Evolutionary conservation across 768 basidiomycete species (phyloP).

Genomic region (Chalciporus sphaerocephalus): DNA sequence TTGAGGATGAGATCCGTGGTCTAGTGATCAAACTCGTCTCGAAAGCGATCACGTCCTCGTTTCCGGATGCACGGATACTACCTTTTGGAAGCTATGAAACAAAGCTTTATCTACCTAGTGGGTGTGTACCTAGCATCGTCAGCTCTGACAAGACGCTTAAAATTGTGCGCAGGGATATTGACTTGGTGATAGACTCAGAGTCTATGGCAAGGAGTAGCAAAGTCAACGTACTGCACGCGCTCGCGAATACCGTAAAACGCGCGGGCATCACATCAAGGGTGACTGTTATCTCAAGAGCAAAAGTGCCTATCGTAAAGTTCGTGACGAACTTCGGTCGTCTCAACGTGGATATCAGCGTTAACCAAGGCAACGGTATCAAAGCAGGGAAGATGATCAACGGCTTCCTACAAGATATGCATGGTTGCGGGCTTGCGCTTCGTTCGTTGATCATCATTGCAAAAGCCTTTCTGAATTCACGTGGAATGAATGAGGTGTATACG

Average conservation of each 20-base stretch:
- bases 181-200: constrained; percentile 82
- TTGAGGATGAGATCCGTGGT: constrained; percentile 82
- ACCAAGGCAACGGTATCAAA: constrained; percentile 79
- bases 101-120: constrained; percentile 86
- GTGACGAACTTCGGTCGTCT: constrained; percentile 75
- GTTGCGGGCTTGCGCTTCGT: constrained; percentile 63
- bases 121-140: constrained; percentile 48
- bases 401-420: constrained; percentile 62
- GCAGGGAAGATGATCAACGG: constrained; percentile 77
- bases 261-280: constrained; percentile 74
- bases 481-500: constrained; percentile 97
- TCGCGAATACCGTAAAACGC: constrained; percentile 75
- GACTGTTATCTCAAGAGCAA: constrained; percentile 87
- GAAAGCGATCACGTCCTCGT: constrained; percentile 55
- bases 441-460: constrained; percentile 86
- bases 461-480: constrained; percentile 80
- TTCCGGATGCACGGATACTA: constrained; percentile 74
- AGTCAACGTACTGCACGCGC: constrained; percentile 63
- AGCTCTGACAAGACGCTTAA: constrained; percentile 10
- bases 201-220: constrained; percentile 70
- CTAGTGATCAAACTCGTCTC: constrained; percentile 69
- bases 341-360: constrained; percentile 90
- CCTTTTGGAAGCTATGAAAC: constrained; percentile 95
- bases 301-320: constrained; percentile 97
- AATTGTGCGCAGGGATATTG: constrained; percentile 73